Evolutionary conservation across 306 rosid species (phyloP).

Genomic region (Abrus precatorius): DNA sequence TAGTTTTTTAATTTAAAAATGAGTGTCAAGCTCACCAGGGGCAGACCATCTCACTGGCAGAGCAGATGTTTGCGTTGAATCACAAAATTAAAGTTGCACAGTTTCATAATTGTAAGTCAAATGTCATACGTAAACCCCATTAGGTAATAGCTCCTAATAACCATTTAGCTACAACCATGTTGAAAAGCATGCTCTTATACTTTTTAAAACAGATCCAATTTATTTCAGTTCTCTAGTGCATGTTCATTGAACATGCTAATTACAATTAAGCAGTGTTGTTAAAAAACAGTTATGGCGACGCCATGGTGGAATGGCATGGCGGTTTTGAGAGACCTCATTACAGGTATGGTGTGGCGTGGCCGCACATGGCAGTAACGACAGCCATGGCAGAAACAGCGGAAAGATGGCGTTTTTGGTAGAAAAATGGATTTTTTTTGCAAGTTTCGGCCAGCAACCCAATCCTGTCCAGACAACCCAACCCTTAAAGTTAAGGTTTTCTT

Average conservation of each 20-base stretch:
- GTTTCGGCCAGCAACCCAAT: no score
- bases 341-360: no score
- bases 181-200: slow-evolving; percentile 9
- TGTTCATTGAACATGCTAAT: background rate
- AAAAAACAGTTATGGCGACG: no score
- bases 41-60: slow-evolving; percentile 8
- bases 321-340: no score
- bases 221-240: background rate
- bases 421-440: no score
- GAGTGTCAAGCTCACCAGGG: background rate
- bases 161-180: background rate
- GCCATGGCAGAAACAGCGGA: no score
- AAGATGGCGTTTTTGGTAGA: no score
- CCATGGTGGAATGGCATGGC: no score
- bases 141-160: background rate
- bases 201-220: background rate
- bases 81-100: background rate
- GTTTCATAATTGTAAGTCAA: background rate
- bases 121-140: background rate
- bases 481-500: no score
- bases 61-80: background rate
- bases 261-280: background rate
- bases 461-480: no score
- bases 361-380: no score
- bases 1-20: background rate